Conservation (phyloP, 257 asterid genomes). For the Verbascum thapsus region DNA sequence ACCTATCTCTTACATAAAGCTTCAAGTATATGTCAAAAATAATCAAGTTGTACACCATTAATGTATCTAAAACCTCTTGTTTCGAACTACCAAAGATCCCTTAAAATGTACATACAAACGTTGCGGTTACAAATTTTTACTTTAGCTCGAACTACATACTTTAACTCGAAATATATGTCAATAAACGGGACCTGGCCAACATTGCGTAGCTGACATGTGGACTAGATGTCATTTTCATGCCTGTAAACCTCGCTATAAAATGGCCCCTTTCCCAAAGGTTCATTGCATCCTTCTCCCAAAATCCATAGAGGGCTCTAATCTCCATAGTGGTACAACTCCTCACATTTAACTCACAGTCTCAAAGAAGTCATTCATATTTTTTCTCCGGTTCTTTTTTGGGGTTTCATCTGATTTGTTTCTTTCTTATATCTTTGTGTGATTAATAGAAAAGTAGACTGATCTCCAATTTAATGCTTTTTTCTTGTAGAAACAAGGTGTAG, state of each 20-base stretch:
- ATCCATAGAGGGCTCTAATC: constrained; percentile 25
- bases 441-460: too few relatives aligned
- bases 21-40: background rate
- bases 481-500: too few relatives aligned
- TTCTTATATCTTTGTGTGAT: background rate
- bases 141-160: too few relatives aligned
- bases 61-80: background rate
- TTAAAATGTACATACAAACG: background rate
- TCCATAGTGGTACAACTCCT: background rate
- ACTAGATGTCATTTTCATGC: constrained; percentile 22
- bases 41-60: background rate
- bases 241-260: constrained; percentile 31
- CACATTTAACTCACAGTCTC: constrained; percentile 32
- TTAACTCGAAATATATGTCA: background rate
- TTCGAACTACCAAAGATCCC: background rate
- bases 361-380: background rate
- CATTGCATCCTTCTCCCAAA: constrained; percentile 18
- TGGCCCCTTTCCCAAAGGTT: background rate
- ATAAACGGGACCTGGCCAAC: constrained; percentile 35
- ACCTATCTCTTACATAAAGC: background rate
- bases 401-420: background rate
- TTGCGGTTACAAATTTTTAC: background rate
- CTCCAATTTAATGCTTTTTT: too few relatives aligned
- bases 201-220: too few relatives aligned
- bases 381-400: background rate